Evolutionary conservation across 495 filamentous ascomycete genomes (phyloP).

Genomic region (Parachaetomium inaequale): DNA sequence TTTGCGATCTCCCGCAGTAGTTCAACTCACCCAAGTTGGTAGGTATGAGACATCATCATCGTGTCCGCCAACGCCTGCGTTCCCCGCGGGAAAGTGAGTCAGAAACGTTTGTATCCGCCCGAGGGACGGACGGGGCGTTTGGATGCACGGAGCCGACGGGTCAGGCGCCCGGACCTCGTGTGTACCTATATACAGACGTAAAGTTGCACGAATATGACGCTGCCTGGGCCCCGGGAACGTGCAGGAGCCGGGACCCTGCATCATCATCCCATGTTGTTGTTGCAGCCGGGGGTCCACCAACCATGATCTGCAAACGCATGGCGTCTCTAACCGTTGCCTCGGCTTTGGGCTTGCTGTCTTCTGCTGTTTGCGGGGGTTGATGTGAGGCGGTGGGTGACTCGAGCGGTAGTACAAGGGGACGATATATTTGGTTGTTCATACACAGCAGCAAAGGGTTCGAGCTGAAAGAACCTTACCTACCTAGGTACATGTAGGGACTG

Average conservation of each 20-base stretch:
- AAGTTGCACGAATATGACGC: background rate
- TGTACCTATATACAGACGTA: background rate
- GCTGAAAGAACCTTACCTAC: no score
- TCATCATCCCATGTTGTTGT: background rate
- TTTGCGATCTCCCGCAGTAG: no score
- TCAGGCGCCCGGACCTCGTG: background rate
- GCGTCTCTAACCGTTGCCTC: background rate
- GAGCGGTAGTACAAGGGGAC: background rate
- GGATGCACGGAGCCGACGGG: slow-evolving; percentile 4
- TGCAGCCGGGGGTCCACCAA: background rate
- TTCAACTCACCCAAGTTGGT: no score
- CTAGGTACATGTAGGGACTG: no score
- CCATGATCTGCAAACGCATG: slow-evolving; percentile 1
- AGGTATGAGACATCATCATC: no score
- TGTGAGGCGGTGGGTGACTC: background rate
- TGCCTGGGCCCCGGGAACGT: slow-evolving; percentile 4
- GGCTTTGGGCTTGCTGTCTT: background rate
- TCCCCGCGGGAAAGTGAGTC: background rate
- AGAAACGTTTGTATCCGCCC: background rate
- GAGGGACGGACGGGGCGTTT: background rate
- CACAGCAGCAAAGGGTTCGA: no score
- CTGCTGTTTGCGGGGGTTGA: background rate
- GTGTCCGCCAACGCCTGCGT: no score
- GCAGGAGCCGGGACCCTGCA: slow-evolving; percentile 12
- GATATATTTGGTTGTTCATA: background rate